Base-by-base conservation (phyloP, 495 filamentous ascomycete species). In the Sordaria brevicollis region DNA sequence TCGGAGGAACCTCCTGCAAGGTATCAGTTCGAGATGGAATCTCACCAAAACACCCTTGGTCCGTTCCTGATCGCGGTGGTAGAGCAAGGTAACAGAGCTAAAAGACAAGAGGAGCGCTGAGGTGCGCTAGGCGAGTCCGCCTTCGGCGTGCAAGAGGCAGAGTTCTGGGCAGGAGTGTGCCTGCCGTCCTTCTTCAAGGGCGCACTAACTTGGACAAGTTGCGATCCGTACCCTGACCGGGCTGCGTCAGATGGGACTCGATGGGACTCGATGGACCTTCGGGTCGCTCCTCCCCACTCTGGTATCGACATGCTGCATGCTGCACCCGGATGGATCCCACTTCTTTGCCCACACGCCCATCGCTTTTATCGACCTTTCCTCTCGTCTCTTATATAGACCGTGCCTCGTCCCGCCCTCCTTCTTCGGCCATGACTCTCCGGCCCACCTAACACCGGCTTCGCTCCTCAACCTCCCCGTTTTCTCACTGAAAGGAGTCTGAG, bases 221-320 rank as follows among this genome's bases (percentile, higher is more conserved):
- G 49, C 49, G 49, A 62, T 62, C 25, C 13, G 25, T 31, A 62
- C 49, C 49, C 49, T 62, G 49, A 21, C 21, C 49, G 49, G 49
- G 49, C 49, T 57, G 49, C 25, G 25, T 57, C 25, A 57, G 49
- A 57, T 31, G 25, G 49, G 21, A 57, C 41, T 49, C 41, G 41
- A 49, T 49, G 41, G 39, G 41, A 49, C 49, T 57, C 49, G 49
- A 57, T 57, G 49, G 49, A 13, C 49, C 49, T 62, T 62, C 49
- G 49, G 49, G 49, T 70, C 70, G 29, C 65, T 67, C 65, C 68
- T 72, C 73, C 73, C 73, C 73, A 74, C 73, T 72, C 65, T 71
- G 38, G 29, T 37, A 68, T 67, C 69, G n/a, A 39, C 54, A 66
- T n/a, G 34, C 41, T 57, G 33, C 67, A 36, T 43, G 29, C 57